phyloP scores from a whole-genome alignment of 1,284 basidiomycete genomes.

The Ustilago lituana region DNA sequence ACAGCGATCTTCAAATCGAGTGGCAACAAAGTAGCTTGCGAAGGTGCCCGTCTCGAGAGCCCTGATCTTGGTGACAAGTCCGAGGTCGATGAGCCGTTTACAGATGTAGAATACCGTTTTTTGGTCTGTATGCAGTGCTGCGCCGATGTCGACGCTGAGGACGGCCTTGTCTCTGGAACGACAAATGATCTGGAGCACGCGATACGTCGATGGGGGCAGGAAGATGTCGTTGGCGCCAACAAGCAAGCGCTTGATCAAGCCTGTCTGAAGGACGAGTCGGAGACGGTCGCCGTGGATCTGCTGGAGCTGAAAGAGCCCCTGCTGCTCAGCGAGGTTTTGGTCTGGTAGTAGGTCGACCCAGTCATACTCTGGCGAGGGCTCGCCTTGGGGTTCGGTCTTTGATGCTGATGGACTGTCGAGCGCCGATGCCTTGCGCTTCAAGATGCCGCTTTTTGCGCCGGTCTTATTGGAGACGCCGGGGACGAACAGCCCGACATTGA shows the following conservation, averaged over 20 bases:
- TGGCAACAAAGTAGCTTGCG: slow-evolving; percentile 47
- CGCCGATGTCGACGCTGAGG: slow-evolving; percentile 80
- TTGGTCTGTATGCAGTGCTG: slow-evolving; percentile 83
- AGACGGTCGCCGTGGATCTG: slow-evolving; percentile 69
- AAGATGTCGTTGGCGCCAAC: slow-evolving; percentile 82
- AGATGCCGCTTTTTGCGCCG: slow-evolving; percentile 24
- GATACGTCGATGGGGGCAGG: slow-evolving; percentile 83
- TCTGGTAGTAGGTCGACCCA: slow-evolving; percentile 35
- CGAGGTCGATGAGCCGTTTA: slow-evolving; percentile 49
- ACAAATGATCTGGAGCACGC: slow-evolving; percentile 84
- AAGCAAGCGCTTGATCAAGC: slow-evolving; percentile 78
- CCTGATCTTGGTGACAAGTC: slow-evolving; percentile 46
- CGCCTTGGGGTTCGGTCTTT: slow-evolving; percentile 4
- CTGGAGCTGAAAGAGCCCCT: slow-evolving; percentile 69
- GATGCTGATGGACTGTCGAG: slow-evolving; percentile 11
- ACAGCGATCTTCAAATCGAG: slow-evolving; percentile 39
- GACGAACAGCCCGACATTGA: slow-evolving; percentile 73
- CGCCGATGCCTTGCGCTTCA: neutral
- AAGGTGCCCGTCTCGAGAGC: slow-evolving; percentile 57
- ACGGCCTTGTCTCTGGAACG: slow-evolving; percentile 80
- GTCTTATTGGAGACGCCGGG: slow-evolving; percentile 14
- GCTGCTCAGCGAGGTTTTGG: slow-evolving; percentile 20
- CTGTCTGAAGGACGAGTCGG: slow-evolving; percentile 78
- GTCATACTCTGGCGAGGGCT: slow-evolving; percentile 8
- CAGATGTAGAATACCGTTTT: slow-evolving; percentile 79